Evolutionary conservation across 1,139 yeast species (phyloP).

Genomic region (Meyerozyma athensensis): DNA sequence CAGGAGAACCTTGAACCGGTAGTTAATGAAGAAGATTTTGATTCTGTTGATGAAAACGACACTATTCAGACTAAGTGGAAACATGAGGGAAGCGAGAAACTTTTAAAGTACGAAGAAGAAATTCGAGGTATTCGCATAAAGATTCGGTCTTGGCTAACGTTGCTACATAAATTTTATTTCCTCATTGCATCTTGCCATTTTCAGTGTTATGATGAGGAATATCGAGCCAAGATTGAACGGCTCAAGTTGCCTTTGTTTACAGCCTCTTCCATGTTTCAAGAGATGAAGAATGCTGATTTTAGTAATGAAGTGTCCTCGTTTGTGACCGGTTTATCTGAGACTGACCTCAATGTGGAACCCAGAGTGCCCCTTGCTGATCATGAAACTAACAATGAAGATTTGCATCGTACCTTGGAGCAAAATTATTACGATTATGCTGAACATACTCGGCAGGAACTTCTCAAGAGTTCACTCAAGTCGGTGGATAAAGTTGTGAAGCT

Average conservation of each 20-base stretch:
- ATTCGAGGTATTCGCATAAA: constrained; percentile 22
- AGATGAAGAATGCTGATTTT: constrained; percentile 5
- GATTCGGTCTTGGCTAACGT: constrained; percentile 50
- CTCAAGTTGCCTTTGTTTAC: constrained; percentile 7
- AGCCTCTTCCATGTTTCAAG: constrained; percentile 7
- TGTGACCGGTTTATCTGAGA: constrained; percentile 17
- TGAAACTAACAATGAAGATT: constrained; percentile 12
- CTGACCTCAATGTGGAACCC: constrained; percentile 9
- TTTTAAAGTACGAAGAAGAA: constrained; percentile 20
- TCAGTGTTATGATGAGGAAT: constrained; percentile 50
- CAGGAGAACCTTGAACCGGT: constrained; percentile 5
- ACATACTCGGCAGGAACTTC: constrained; percentile 45
- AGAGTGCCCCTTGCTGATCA: constrained; percentile 6
- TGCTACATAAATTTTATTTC: constrained; percentile 72
- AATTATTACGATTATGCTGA: constrained; percentile 64
- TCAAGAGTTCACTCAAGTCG: constrained; percentile 40
- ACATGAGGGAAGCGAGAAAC: constrained; percentile 15
- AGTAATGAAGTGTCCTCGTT: constrained; percentile 23
- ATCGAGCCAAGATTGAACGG: constrained; percentile 20
- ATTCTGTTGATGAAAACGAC: constrained; percentile 12
- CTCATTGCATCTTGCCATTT: constrained; percentile 78
- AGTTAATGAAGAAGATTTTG: constrained; percentile 21
- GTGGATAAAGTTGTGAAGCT: constrained; percentile 24
- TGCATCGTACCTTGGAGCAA: constrained; percentile 22
- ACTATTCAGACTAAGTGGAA: background rate